Evolutionary conservation across 768 basidiomycete genomes (phyloP).

Genomic region (Sporobolomyces phaffii): DNA sequence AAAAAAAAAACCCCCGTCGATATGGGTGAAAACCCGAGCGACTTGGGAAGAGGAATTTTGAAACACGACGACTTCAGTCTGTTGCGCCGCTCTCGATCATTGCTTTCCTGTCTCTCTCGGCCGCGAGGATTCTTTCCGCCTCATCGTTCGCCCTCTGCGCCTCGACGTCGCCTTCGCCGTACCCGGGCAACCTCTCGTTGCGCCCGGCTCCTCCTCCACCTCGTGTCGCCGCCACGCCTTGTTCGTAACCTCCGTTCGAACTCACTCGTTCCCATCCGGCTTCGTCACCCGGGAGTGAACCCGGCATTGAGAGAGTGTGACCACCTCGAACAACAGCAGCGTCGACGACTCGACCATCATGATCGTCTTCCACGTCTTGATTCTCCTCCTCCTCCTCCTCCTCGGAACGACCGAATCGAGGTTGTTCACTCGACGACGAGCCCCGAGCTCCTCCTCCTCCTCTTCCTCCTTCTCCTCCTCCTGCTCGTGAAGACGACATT

Average conservation of each 20-base stretch:
- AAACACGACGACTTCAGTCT: too few relatives aligned
- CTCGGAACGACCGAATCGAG: not conserved
- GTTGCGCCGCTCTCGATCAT: not conserved
- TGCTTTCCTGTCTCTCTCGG: slow-evolving; percentile 25
- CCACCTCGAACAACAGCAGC: too few relatives aligned
- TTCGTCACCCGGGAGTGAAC: not conserved
- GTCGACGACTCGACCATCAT: too few relatives aligned
- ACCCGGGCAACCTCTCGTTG: slow-evolving; percentile 18
- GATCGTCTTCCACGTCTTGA: too few relatives aligned
- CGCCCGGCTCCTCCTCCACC: not conserved
- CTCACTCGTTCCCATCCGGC: not conserved
- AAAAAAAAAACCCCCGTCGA: too few relatives aligned
- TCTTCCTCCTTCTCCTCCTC: too few relatives aligned
- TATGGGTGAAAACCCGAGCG: too few relatives aligned
- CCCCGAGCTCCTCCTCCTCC: not conserved
- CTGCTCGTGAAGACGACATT: too few relatives aligned
- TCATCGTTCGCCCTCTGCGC: slow-evolving; percentile 7
- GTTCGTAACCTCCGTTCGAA: not conserved
- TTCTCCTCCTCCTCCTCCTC: not conserved
- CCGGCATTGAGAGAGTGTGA: slow-evolving; percentile 35
- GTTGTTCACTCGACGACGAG: not conserved
- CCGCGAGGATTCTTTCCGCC: slow-evolving; percentile 26
- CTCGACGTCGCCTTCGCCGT: slow-evolving; percentile 21
- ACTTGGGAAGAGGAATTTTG: too few relatives aligned
- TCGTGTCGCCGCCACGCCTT: too few relatives aligned